Evolutionary conservation across 257 asterid species (phyloP), one percentile per base, ranked within the genome.

Genomic region (Ehretia macrophylla): DNA sequence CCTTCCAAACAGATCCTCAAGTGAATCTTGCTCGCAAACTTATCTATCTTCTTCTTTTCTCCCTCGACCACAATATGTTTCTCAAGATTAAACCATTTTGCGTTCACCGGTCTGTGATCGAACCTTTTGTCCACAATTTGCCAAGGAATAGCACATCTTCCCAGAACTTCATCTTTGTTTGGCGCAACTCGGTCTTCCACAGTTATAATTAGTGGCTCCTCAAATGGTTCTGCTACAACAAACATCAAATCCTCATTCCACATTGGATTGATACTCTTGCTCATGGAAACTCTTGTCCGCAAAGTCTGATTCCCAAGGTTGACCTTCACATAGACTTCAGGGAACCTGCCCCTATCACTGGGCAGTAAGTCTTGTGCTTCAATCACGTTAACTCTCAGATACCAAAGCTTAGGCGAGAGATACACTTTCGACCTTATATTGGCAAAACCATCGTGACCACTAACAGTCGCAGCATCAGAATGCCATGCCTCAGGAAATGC

Each of bases 401-500:
- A 78, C 84, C 84, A 78, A 38, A 78, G 68, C 63, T 74, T 78
- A 16, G 84, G 78, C 0, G 84, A 78, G 39, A 78, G 68, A 59
- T 78, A 78, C 46, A 78, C 84, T 60, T 78, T 78, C 1, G 83
- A 78, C 64, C 83, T 68, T 18, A 78, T 78, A 57, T 71, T 78
- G 23, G 83, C 75, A 17, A 74, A 68, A 51, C 62, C 81, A 45
- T 78, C 83, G 45, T 70, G 62, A 10, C 81, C 83, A 53, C 76
- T 71, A 38, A 75, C 74, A 40, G 84, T 58, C 0, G 84, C 84
- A 35, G 84, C 84, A 58, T 78, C 84, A 0, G 84, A 74, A 71
- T 78, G 84, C 84, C 84, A 78, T 23, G 84, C 81, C 53, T 78
- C 84, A 4, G 84, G 81, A 51, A 78, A 78, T 10, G 84, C 84